Percentiles rank a stretch among this genome's conserved stretches.
These are phyloP conservation scores for Aspergillus costaricaensis DNA, from an alignment of 2,329 filamentous ascomycete genomes.

Conservation along the genomic window DNA sequence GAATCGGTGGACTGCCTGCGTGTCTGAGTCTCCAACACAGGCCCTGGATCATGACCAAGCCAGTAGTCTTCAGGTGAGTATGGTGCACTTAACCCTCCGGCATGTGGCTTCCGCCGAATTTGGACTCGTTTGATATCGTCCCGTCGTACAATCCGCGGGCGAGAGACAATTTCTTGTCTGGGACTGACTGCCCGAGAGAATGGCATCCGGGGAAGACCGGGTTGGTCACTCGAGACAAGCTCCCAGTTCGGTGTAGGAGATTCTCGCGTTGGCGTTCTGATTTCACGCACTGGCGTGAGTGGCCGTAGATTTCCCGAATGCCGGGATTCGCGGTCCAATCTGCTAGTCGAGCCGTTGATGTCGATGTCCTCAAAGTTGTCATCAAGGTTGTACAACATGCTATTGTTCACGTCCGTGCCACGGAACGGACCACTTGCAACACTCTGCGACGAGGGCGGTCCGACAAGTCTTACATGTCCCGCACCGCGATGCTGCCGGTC, in stretches of 20 bases:
- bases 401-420: constrained; percentile 9
- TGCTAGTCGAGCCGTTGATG: constrained; percentile 26
- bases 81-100: constrained; percentile 25
- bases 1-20: constrained; percentile 11
- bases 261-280: constrained; percentile 21
- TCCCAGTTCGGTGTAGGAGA: constrained; percentile 8
- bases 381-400: constrained; percentile 10
- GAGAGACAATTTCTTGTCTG: constrained; percentile 33
- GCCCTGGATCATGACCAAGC: constrained; percentile 21
- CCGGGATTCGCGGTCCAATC: constrained; percentile 19
- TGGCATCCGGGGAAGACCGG: constrained; percentile 25
- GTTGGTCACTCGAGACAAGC: neutral
- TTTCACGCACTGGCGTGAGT: constrained; percentile 27
- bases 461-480: constrained; percentile 10
- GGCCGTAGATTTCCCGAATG: constrained; percentile 22
- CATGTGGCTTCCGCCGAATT: constrained; percentile 30
- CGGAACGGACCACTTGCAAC: constrained; percentile 14
- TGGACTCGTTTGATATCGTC: constrained; percentile 38
- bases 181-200: constrained; percentile 25
- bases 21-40: neutral
- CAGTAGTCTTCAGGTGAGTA: constrained; percentile 36
- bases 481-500: constrained; percentile 17
- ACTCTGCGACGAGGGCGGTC: constrained; percentile 18
- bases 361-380: constrained; percentile 30
- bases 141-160: constrained; percentile 34